Percentiles rank a stretch among this genome's conserved stretches.
These are phyloP conservation scores for Venturia effusa DNA, from an alignment of 2,329 filamentous ascomycete species.

Conservation along the genomic window DNA sequence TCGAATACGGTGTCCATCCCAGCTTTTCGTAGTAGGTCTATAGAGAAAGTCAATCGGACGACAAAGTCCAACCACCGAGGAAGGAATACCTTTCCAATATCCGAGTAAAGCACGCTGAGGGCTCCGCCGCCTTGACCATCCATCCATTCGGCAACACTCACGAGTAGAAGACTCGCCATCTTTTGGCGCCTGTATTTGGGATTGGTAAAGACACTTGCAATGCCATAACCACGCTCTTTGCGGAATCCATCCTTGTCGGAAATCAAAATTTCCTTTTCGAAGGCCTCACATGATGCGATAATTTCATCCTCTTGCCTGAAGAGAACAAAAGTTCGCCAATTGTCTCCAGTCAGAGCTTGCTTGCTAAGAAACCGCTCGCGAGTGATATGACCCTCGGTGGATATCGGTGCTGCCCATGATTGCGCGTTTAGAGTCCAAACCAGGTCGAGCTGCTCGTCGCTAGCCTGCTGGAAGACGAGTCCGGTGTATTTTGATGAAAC, in stretches of 20 bases:
- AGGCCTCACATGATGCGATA: background rate
- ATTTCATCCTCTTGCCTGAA: background rate
- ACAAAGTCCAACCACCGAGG: background rate
- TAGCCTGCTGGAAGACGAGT: background rate
- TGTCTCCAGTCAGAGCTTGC: background rate
- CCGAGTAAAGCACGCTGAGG: background rate
- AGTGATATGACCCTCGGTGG: background rate
- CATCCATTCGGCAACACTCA: background rate
- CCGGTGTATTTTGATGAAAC: background rate
- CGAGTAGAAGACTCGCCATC: background rate
- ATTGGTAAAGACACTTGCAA: conserved; percentile 5
- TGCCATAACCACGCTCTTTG: background rate
- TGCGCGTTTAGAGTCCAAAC: conserved; percentile 4
- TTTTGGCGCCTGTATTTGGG: background rate
- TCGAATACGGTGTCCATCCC: background rate
- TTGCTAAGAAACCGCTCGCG: conserved; percentile 1
- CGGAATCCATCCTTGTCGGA: background rate
- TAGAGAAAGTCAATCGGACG: background rate
- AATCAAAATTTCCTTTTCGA: conserved; percentile 1
- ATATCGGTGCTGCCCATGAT: background rate
- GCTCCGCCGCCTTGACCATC: background rate
- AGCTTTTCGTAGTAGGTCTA: conserved; percentile 2
- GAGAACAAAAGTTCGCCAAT: background rate
- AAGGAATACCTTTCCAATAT: background rate
- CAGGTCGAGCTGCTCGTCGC: background rate